phyloP scores from a whole-genome alignment of 176 grass and related monocot species.

The Poa annua region DNA sequence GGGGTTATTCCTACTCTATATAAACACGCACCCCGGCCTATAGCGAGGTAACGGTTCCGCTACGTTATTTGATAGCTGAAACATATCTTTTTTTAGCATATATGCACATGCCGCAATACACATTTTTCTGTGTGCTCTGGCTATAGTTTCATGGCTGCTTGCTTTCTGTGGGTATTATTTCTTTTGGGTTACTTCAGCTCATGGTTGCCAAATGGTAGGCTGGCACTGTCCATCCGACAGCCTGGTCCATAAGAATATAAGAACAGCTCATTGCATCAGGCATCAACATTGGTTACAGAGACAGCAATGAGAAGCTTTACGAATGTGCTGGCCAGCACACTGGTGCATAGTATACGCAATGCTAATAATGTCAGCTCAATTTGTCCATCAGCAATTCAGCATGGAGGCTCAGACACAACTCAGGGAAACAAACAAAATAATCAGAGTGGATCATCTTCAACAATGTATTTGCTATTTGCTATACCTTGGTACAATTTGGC shows the following conservation, averaged over 20 bases:
- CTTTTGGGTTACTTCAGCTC: slow-evolving; percentile 15
- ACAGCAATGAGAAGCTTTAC: background rate
- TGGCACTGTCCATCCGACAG: slow-evolving; percentile 40
- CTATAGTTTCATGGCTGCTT: background rate
- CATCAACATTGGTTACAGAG: slow-evolving; percentile 30
- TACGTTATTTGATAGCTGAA: too few relatives aligned
- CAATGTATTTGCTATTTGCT: slow-evolving; percentile 50
- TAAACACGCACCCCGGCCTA: too few relatives aligned
- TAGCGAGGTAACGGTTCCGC: too few relatives aligned
- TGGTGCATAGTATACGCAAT: slow-evolving; percentile 12
- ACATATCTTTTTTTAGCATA: too few relatives aligned
- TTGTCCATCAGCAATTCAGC: slow-evolving; percentile 12
- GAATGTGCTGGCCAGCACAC: slow-evolving; percentile 36
- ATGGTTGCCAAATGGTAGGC: slow-evolving; percentile 34
- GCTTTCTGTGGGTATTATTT: slow-evolving; percentile 27
- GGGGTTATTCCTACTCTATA: too few relatives aligned
- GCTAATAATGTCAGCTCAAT: slow-evolving; percentile 31
- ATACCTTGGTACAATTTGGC: slow-evolving; percentile 60
- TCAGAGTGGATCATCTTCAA: slow-evolving; percentile 33
- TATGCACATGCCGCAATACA: too few relatives aligned
- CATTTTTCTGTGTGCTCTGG: too few relatives aligned
- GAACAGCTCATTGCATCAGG: slow-evolving; percentile 20
- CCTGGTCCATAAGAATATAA: slow-evolving; percentile 34
- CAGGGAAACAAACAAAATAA: slow-evolving; percentile 14
- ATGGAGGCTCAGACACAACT: background rate